Conservation (phyloP, 2,329 filamentous ascomycete species). For the Verticillium alfalfae region DNA sequence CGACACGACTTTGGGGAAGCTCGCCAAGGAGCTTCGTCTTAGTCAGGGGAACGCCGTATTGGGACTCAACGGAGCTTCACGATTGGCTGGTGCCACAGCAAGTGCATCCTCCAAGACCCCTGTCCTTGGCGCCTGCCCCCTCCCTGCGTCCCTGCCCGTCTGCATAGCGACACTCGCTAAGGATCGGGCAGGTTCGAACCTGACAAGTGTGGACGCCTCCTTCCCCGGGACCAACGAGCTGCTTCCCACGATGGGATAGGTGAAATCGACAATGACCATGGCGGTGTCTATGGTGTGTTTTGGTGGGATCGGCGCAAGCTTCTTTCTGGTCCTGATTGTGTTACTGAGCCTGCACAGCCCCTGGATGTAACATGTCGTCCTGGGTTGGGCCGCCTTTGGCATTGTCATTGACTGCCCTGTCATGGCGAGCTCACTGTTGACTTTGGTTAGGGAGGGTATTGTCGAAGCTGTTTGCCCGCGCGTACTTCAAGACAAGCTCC, state of each 20-base stretch:
- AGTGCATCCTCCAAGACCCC: not conserved
- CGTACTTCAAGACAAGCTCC: constrained; percentile 41
- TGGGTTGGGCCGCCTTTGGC: not conserved
- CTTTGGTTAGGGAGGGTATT: constrained; percentile 52
- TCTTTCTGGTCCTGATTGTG: not conserved
- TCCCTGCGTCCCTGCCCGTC: not conserved
- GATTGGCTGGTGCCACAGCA: not conserved
- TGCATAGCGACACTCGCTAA: not conserved
- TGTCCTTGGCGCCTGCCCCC: not conserved
- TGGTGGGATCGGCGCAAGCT: not conserved
- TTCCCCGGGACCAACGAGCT: not conserved
- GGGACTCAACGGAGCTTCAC: not conserved
- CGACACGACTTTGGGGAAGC: not conserved
- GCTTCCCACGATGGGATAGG: not conserved
- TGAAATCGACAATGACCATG: not conserved
- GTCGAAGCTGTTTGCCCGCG: constrained; percentile 32
- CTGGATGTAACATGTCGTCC: not conserved
- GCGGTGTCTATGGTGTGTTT: not conserved
- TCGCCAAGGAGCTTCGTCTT: not conserved
- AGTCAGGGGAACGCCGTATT: not conserved
- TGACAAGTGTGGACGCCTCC: not conserved
- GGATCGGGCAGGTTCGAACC: not conserved
- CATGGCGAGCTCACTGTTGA: constrained; percentile 38
- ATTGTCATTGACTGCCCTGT: constrained; percentile 15
- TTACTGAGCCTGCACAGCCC: not conserved